These are phyloP conservation scores for Fusarium clavum DNA, from an alignment of 2,329 filamentous ascomycete genomes.

Conservation along the genomic window DNA sequence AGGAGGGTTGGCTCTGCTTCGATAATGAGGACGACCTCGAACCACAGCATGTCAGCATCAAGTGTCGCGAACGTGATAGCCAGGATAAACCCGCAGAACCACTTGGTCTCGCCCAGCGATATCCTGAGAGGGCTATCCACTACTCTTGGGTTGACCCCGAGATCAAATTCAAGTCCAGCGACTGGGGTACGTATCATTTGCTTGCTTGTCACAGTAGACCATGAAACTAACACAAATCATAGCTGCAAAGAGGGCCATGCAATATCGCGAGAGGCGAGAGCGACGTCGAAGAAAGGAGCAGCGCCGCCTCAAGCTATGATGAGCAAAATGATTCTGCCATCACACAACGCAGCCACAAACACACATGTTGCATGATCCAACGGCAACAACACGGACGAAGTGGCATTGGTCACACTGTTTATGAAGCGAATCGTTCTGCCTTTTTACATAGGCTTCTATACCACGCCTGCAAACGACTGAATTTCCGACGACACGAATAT, in stretches of 20 bases:
- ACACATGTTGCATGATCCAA: not conserved
- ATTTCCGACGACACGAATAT: constrained; percentile 42
- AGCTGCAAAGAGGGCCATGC: constrained; percentile 52
- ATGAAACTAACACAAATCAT: constrained; percentile 33
- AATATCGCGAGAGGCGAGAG: constrained; percentile 54
- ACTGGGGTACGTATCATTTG: constrained; percentile 55
- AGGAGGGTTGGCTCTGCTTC: constrained; percentile 56
- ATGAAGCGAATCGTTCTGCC: constrained; percentile 23
- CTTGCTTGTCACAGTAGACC: not conserved
- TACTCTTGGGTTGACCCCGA: constrained; percentile 59
- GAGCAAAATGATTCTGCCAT: constrained; percentile 19
- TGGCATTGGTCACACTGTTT: constrained; percentile 16
- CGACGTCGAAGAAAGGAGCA: constrained; percentile 55
- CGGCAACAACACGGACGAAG: constrained; percentile 6
- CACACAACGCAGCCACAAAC: constrained; percentile 1
- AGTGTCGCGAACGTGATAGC: constrained; percentile 54
- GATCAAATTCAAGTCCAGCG: constrained; percentile 52
- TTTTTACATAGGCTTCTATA: constrained; percentile 6
- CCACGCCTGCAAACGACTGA: constrained; percentile 34
- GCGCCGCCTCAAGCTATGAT: constrained; percentile 52
- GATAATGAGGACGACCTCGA: constrained; percentile 55
- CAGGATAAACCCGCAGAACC: constrained; percentile 53
- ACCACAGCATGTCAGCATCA: constrained; percentile 53
- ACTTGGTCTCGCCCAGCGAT: constrained; percentile 56
- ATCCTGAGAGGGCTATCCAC: constrained; percentile 59